Conservation (phyloP, 176 grass and related monocot genomes). For the Avena atlantica region DNA sequence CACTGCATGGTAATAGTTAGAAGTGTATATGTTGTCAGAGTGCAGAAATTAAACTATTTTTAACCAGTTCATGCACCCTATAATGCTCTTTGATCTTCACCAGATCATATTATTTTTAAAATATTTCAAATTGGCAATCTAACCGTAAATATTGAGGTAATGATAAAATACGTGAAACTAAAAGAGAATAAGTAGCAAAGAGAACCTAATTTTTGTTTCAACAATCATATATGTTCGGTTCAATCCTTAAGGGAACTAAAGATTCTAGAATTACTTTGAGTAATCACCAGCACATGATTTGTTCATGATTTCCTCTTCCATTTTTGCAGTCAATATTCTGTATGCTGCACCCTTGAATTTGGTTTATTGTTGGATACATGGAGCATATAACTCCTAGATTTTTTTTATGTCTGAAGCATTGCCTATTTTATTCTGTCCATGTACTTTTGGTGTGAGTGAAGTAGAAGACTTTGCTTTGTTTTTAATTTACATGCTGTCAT, state of each 20-base stretch:
- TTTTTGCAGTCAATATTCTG: not conserved
- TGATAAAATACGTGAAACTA: not conserved
- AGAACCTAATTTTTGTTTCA: not conserved
- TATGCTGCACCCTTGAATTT: slow-evolving; percentile 10
- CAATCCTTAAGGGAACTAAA: slow-evolving; percentile 18
- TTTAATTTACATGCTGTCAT: not conserved
- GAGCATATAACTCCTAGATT: slow-evolving; percentile 7
- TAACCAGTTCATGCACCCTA: not conserved
- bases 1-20: not conserved
- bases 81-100: not conserved
- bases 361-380: slow-evolving; percentile 20
- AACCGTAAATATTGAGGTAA: slow-evolving; percentile 28
- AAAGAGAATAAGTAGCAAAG: slow-evolving; percentile 3
- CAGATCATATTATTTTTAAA: not conserved
- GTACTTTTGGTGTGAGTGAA: slow-evolving; percentile 17
- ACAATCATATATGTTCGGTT: not conserved
- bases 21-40: not conserved
- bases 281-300: not conserved
- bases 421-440: slow-evolving; percentile 22
- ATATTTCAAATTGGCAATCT: not conserved
- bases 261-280: not conserved
- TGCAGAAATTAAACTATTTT: not conserved
- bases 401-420: slow-evolving; percentile 1
- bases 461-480: not conserved
- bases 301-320: not conserved